phyloP scores from a whole-genome alignment of 1,284 basidiomycete species.

The Omphalotus olearius region DNA sequence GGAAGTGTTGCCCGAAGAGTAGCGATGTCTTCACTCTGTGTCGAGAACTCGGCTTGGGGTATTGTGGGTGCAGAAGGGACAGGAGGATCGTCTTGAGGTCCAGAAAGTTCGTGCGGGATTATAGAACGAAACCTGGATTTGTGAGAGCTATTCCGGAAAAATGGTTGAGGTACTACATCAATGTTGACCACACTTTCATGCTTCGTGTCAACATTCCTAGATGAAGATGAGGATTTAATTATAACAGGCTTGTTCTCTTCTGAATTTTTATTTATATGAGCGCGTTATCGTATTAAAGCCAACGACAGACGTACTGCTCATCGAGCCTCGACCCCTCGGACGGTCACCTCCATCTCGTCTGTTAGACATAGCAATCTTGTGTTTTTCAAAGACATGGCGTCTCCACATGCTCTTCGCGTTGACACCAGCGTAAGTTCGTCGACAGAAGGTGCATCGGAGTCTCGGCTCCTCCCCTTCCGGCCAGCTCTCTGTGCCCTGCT shows the following conservation, averaged over 20 bases:
- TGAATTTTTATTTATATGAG: neutral
- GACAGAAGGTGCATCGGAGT: slow-evolving; percentile 75
- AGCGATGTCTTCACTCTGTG: too few relatives aligned
- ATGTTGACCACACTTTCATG: slow-evolving; percentile 39
- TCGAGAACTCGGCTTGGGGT: too few relatives aligned
- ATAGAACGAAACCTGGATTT: slow-evolving; percentile 36
- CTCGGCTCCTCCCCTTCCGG: slow-evolving; percentile 73
- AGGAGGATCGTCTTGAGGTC: neutral
- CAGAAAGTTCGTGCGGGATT: neutral
- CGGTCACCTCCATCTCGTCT: slow-evolving; percentile 64
- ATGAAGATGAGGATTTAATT: too few relatives aligned
- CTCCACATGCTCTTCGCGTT: slow-evolving; percentile 88
- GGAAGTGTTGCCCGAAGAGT: too few relatives aligned
- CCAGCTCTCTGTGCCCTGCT: slow-evolving; percentile 60
- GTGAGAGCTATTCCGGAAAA: slow-evolving; percentile 25
- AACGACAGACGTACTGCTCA: slow-evolving; percentile 30
- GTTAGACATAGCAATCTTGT: slow-evolving; percentile 83
- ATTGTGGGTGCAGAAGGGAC: neutral
- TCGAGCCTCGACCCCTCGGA: slow-evolving; percentile 54
- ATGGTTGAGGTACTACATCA: slow-evolving; percentile 33
- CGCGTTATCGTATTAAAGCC: slow-evolving; percentile 20
- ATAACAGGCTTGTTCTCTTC: slow-evolving; percentile 43
- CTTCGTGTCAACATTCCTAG: slow-evolving; percentile 5
- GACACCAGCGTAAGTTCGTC: slow-evolving; percentile 73
- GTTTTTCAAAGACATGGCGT: slow-evolving; percentile 79